phyloP scores from a whole-genome alignment of 805 yeast genomes.

The Martiniozyma abietophila region DNA sequence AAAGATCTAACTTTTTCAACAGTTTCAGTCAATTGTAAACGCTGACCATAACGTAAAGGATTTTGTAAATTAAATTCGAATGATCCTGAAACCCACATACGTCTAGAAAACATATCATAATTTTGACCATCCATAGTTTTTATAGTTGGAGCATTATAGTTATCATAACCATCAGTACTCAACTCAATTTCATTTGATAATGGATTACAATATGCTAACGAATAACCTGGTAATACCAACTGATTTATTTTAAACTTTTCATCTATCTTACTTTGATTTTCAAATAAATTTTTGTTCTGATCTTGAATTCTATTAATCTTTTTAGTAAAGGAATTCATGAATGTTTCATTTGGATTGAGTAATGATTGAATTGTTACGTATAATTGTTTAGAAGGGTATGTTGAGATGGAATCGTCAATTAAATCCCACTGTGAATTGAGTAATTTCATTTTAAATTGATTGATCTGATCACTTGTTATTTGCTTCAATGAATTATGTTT shows the following conservation, averaged over 20 bases:
- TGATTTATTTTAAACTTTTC: conserved; percentile 11
- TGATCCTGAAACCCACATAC: conserved; percentile 78
- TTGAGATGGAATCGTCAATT: conserved; percentile 22
- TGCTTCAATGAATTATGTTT: no score
- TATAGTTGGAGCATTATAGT: conserved; percentile 56
- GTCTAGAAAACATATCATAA: conserved; percentile 33
- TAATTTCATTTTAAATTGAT: conserved; percentile 11
- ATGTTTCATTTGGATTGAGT: conserved; percentile 8
- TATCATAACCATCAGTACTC: conserved; percentile 72
- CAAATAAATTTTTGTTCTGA: not conserved
- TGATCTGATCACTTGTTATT: conserved; percentile 4
- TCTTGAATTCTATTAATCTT: no score
- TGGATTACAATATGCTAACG: conserved; percentile 62
- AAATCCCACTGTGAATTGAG: conserved; percentile 17
- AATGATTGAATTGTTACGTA: conserved; percentile 23
- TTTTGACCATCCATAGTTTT: conserved; percentile 3
- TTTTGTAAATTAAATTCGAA: conserved; percentile 31
- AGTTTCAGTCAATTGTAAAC: conserved; percentile 43
- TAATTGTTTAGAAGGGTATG: conserved; percentile 20
- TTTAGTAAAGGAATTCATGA: conserved; percentile 14
- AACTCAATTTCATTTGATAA: conserved; percentile 35
- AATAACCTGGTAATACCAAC: conserved; percentile 38
- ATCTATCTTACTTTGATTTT: not conserved
- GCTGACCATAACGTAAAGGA: conserved; percentile 29
- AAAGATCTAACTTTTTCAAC: conserved; percentile 32